Evolutionary conservation across 106 monocot genomes (phyloP), one percentile per base, ranked within the genome.

Genomic region (Dioscorea alata): DNA sequence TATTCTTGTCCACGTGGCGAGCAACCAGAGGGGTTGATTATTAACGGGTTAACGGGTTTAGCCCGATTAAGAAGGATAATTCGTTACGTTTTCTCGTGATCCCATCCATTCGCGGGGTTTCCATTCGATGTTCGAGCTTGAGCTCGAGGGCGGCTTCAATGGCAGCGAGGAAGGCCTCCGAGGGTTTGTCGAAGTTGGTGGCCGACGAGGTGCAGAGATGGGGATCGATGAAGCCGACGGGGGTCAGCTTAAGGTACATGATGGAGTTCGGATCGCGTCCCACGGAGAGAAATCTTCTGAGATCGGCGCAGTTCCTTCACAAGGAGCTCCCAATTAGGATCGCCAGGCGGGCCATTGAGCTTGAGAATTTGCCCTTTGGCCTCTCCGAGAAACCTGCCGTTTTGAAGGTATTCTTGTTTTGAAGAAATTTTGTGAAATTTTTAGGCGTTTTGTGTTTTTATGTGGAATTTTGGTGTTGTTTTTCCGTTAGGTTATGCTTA

Each of bases 251-350:
- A 22, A 69, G 83, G 31, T 86, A 95, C 75, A 95, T 95, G 94
- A 95, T 85, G 90, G 94, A 95, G n/a, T 95, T 95, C 77, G 90
- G 91, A 0, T 63, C 90, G 20, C 70, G 71, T 15, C 94, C 91
- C 8, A 82, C 71, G 2, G 86, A 79, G 57, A 74, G 54, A 50
- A 85, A 78, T 50, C 79, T 95, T 48, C 23, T 95, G 67, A 74
- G 78, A 20, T 81, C 91, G 12, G 85, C 94, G 7, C 94, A 95
- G 68, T 95, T 95, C 76, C 83, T 95, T 10, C 94, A 86, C 75
- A 88, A 80, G 64, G 94, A 95, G 77, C 83, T 95, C 23, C 85
- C 90, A 49, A 86, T 88, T 34, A 35, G 94, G 61, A 95, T 95
- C 69, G 94, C 94, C 7, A 65, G 94, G 33, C 57, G 91, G 17